Evolutionary conservation across 768 basidiomycete species (phyloP).

Genomic region (Nevesoporus exiguus): DNA sequence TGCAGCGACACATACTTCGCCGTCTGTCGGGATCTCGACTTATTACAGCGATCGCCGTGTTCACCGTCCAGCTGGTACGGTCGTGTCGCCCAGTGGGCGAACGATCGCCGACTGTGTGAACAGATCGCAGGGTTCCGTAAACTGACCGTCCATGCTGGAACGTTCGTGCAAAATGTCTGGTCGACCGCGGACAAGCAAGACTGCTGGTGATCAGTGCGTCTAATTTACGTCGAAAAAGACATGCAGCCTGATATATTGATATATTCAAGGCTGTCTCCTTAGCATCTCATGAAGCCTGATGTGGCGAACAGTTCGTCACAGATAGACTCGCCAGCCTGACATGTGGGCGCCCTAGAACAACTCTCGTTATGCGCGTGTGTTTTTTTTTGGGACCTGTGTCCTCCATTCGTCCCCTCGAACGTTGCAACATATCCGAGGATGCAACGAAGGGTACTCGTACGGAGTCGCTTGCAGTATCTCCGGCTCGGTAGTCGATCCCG

Average conservation of each 20-base stretch:
- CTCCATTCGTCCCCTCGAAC: constrained; percentile 20
- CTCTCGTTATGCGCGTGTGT: constrained; percentile 3
- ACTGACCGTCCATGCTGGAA: background rate
- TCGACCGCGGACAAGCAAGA: constrained; percentile 4
- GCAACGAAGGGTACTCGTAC: background rate
- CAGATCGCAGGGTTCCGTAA: constrained; percentile 2
- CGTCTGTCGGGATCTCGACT: background rate
- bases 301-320: background rate
- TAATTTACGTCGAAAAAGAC: constrained; percentile 21
- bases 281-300: constrained; percentile 5
- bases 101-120: constrained; percentile 1
- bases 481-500: background rate
- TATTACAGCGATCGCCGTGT: background rate
- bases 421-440: constrained; percentile 16
- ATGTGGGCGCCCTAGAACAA: constrained; percentile 28
- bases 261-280: constrained; percentile 5
- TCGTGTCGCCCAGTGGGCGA: background rate
- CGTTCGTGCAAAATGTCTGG: background rate
- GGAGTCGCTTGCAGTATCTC: constrained; percentile 3
- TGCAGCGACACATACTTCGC: background rate
- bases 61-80: background rate
- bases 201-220: constrained; percentile 7
- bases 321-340: constrained; percentile 7
- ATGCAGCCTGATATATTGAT: constrained; percentile 7
- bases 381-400: constrained; percentile 1